Evolutionary conservation across 345 rosid species (phyloP).

Genomic region (Acer negundo): DNA sequence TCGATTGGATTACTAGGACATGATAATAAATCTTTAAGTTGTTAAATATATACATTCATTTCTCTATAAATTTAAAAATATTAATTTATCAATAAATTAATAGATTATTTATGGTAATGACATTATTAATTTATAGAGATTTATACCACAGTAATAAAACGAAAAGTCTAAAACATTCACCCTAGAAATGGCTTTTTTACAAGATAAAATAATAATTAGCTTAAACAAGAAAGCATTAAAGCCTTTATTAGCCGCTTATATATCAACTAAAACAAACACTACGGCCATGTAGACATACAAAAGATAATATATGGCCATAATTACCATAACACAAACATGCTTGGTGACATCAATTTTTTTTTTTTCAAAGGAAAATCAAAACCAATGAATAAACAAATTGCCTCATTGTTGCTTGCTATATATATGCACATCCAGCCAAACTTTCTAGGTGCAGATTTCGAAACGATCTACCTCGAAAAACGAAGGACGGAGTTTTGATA

Average conservation of each 20-base stretch:
- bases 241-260: neutral
- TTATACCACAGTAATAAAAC: too few species aligned
- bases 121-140: too few species aligned
- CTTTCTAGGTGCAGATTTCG: conserved; percentile 28
- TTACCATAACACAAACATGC: neutral
- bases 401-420: conserved; percentile 17
- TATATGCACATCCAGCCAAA: conserved; percentile 33
- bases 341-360: neutral
- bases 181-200: neutral
- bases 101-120: too few species aligned
- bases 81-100: too few species aligned
- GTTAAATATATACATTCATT: too few species aligned
- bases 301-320: neutral
- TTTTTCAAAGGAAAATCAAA: conserved; percentile 11
- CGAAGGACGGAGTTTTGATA: neutral
- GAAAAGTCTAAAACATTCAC: neutral
- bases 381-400: conserved; percentile 43
- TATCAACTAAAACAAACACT: neutral
- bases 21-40: too few species aligned
- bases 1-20: too few species aligned
- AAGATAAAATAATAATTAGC: neutral
- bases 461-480: conserved; percentile 7
- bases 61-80: too few species aligned
- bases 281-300: neutral
- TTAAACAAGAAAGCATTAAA: neutral